Evolutionary conservation across 1,284 basidiomycete genomes (phyloP).

Genomic region (Golubevia sp.): DNA sequence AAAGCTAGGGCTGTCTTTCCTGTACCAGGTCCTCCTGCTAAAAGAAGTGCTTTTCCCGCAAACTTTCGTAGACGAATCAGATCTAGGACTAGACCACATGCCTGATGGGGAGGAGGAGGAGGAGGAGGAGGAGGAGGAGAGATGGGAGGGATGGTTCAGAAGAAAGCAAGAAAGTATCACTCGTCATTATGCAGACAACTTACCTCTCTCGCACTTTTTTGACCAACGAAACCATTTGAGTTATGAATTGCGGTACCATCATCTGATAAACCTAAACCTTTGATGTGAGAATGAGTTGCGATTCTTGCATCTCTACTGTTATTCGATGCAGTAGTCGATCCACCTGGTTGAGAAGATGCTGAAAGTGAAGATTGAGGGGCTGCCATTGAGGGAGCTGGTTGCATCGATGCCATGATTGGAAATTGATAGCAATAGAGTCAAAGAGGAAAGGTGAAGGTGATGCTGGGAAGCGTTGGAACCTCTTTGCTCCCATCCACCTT

Average conservation of each 20-base stretch:
- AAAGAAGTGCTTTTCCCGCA: constrained; percentile 83
- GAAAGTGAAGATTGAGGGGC: no score
- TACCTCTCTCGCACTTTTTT: constrained; percentile 87
- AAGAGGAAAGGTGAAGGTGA: no score
- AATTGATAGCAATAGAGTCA: no score
- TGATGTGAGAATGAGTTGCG: constrained; percentile 90
- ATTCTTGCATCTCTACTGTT: no score
- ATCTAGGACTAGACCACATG: constrained; percentile 87
- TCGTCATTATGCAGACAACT: constrained; percentile 18
- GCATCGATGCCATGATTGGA: no score
- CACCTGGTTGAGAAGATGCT: no score
- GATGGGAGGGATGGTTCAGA: constrained; percentile 59
- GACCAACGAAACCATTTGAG: constrained; percentile 87
- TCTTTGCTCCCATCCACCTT: no score
- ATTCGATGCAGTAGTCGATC: no score
- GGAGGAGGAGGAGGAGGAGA: no score
- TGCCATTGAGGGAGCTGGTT: no score
- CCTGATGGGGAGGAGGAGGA: constrained; percentile 64
- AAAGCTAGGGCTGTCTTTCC: constrained; percentile 95
- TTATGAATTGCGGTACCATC: constrained; percentile 79
- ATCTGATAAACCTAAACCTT: constrained; percentile 85
- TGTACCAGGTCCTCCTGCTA: constrained; percentile 88
- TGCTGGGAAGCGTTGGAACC: no score
- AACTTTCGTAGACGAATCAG: constrained; percentile 87
- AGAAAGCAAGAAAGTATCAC: constrained; percentile 9